Evolutionary conservation across 2,329 filamentous ascomycete species (phyloP).

Genomic region (Penicillium rolfsii): DNA sequence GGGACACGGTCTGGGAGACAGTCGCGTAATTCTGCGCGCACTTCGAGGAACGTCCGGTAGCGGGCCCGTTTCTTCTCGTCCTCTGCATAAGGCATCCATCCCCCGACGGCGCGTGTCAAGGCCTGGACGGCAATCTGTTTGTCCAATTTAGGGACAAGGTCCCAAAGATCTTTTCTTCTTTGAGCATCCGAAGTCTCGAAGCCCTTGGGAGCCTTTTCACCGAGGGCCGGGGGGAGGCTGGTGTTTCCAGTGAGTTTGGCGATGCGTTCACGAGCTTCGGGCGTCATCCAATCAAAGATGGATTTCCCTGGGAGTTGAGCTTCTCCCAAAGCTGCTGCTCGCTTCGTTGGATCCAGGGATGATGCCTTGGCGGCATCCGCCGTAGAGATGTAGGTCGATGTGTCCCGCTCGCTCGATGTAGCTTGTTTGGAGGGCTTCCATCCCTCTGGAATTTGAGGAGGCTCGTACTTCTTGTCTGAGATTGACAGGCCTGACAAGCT

Average conservation of each 20-base stretch:
- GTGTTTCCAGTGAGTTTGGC: slow-evolving; percentile 73
- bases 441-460: slow-evolving; percentile 52
- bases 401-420: slow-evolving; percentile 39
- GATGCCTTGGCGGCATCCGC: slow-evolving; percentile 78
- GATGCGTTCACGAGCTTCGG: slow-evolving; percentile 75
- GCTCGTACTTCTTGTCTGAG: slow-evolving; percentile 51
- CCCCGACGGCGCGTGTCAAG: slow-evolving; percentile 65
- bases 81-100: slow-evolving; percentile 82
- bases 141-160: slow-evolving; percentile 66
- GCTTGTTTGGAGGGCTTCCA: slow-evolving; percentile 69
- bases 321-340: slow-evolving; percentile 82
- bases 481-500: slow-evolving; percentile 54
- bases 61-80: slow-evolving; percentile 77
- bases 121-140: slow-evolving; percentile 70
- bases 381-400: slow-evolving; percentile 63
- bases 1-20: slow-evolving; percentile 61
- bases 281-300: slow-evolving; percentile 88
- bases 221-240: slow-evolving; percentile 75
- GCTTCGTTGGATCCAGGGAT: slow-evolving; percentile 71
- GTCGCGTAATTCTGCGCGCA: slow-evolving; percentile 66
- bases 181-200: slow-evolving; percentile 67
- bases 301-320: slow-evolving; percentile 84
- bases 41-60: slow-evolving; percentile 80
- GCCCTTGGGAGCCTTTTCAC: slow-evolving; percentile 70
- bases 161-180: slow-evolving; percentile 60